Percentiles rank a stretch among this genome's conserved stretches.
Evolutionary conservation across 164 flowering plant genomes (phyloP).

Genomic region (Pachysandra terminalis): DNA sequence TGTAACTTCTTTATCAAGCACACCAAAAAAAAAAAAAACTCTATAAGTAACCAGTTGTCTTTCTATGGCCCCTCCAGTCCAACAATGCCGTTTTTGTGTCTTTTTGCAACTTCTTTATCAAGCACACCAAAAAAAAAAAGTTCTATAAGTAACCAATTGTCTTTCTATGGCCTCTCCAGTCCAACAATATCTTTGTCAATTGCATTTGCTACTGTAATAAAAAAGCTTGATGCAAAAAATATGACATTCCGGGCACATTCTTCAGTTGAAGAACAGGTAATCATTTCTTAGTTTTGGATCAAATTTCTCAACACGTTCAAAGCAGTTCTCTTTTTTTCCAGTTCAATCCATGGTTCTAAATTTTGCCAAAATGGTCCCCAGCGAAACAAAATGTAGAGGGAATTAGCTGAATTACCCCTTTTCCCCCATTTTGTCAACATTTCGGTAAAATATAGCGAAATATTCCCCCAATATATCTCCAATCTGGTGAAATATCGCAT

Average conservation of each 20-base stretch:
- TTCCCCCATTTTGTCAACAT: too few relatives aligned
- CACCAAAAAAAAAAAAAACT: conserved; percentile 7
- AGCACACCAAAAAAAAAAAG: conserved; percentile 10
- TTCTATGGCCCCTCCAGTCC: conserved; percentile 8
- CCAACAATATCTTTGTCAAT: conserved; percentile 16
- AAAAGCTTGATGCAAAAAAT: conserved; percentile 1
- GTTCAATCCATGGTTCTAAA: too few relatives aligned
- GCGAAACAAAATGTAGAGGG: too few relatives aligned
- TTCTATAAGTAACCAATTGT: conserved; percentile 17
- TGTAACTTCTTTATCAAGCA: conserved; percentile 16
- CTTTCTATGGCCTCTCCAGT: conserved; percentile 11
- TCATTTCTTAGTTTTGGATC: conserved; percentile 1
- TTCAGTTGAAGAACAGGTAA: conserved; percentile 5
- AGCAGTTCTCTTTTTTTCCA: not conserved
- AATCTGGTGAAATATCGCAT: too few relatives aligned
- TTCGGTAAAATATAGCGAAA: too few relatives aligned
- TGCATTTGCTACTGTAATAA: conserved; percentile 18
- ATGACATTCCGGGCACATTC: not conserved
- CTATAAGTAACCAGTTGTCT: conserved; percentile 18
- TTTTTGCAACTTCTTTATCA: conserved; percentile 16
- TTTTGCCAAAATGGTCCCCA: too few relatives aligned
- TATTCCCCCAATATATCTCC: too few relatives aligned
- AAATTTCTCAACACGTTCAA: not conserved
- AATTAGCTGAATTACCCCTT: too few relatives aligned
- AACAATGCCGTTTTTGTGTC: conserved; percentile 13